Evolutionary conservation across 257 asterid genomes (phyloP).

Genomic region (Cruciata laevipes): DNA sequence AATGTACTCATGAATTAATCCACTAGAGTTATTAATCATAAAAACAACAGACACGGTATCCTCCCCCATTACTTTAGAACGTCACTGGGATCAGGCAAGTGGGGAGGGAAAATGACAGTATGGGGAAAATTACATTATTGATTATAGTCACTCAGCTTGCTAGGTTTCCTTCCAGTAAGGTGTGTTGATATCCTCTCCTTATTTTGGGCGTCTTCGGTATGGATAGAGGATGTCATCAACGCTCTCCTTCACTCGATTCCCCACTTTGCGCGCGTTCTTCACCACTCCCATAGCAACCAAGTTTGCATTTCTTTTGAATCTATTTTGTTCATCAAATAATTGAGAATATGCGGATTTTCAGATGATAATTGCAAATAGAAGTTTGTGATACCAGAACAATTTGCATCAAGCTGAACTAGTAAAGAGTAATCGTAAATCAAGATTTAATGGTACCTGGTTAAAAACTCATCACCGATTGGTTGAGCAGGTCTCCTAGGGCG

Average conservation of each 20-base stretch:
- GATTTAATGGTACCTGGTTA: constrained; percentile 42
- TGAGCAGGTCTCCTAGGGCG: constrained; percentile 53
- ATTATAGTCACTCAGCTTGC: neutral
- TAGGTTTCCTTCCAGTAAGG: neutral
- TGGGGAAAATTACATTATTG: neutral
- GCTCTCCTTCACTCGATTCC: constrained; percentile 59
- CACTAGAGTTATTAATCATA: neutral
- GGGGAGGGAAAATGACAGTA: neutral
- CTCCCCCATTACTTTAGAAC: neutral
- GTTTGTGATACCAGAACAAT: neutral
- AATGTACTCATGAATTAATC: neutral
- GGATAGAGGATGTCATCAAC: constrained; percentile 57
- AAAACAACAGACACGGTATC: neutral
- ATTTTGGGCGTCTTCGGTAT: constrained; percentile 60
- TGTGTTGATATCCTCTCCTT: constrained; percentile 9
- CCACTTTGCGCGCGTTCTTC: constrained; percentile 59
- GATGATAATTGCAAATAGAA: neutral
- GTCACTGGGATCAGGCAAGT: neutral
- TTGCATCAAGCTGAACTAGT: neutral
- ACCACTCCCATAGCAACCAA: constrained; percentile 77
- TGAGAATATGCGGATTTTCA: neutral
- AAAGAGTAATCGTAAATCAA: constrained; percentile 5
- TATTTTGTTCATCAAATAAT: constrained; percentile 16
- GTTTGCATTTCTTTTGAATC: constrained; percentile 66
- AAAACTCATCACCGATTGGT: constrained; percentile 56